Evolutionary conservation across 2,329 filamentous ascomycete species (phyloP).

Genomic region (Colletotrichum spinosum): DNA sequence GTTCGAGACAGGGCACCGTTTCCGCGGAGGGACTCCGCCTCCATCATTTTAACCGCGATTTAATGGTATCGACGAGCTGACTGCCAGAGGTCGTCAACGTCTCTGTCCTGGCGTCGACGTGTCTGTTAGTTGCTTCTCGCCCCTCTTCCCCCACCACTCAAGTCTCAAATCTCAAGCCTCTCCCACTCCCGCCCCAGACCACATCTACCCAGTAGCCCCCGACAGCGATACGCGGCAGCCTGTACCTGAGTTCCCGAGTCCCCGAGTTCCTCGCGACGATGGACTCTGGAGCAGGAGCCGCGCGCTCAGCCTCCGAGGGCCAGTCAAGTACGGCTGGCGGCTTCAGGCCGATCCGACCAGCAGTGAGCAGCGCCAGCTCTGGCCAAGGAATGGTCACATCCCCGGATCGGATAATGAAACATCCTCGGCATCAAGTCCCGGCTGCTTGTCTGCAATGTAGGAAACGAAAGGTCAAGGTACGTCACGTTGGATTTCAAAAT

Average conservation of each 20-base stretch:
- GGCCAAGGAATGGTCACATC: not conserved
- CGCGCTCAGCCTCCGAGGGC: not conserved
- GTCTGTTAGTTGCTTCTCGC: too few species aligned
- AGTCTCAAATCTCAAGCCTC: too few species aligned
- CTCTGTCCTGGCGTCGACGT: too few species aligned
- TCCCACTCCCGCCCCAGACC: too few species aligned
- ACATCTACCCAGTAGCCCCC: not conserved
- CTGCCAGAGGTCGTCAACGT: too few species aligned
- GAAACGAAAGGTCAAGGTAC: slow-evolving; percentile 24
- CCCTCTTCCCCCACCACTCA: too few species aligned
- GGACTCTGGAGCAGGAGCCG: slow-evolving; percentile 3
- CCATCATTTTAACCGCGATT: too few species aligned
- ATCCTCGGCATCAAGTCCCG: slow-evolving; percentile 6
- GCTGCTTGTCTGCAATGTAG: slow-evolving; percentile 24
- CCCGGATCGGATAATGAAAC: slow-evolving; percentile 1
- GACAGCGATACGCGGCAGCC: not conserved
- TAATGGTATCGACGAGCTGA: too few species aligned
- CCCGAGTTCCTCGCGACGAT: not conserved
- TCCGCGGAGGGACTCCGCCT: too few species aligned
- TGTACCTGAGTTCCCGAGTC: not conserved
- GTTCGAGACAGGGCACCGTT: too few species aligned
- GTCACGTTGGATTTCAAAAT: too few species aligned
- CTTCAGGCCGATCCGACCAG: slow-evolving; percentile 7
- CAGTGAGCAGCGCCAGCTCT: not conserved
- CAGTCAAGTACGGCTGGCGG: not conserved